Percentiles rank a stretch among this genome's conserved stretches.
Evolutionary conservation across 768 basidiomycete genomes (phyloP).

Genomic region (Jaapia argillacea): DNA sequence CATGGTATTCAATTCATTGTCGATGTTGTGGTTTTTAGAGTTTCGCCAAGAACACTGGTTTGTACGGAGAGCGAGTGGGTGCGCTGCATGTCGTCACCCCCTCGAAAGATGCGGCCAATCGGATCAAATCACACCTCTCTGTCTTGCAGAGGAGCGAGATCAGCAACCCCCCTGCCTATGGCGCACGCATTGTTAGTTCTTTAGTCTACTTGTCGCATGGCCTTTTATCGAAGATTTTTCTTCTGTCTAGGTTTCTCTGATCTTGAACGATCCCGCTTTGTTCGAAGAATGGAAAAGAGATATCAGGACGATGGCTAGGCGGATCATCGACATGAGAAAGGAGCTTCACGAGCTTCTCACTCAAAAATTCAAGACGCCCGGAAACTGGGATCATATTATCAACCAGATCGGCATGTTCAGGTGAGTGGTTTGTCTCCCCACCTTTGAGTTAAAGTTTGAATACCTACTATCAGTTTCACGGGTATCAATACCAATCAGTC

Average conservation of each 20-base stretch:
- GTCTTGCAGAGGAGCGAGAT: slow-evolving; percentile 92
- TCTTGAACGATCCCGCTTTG: slow-evolving; percentile 64
- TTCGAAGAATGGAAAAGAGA: slow-evolving; percentile 88
- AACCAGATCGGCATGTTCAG: slow-evolving; percentile 98
- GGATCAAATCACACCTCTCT: slow-evolving; percentile 81
- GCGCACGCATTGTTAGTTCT: slow-evolving; percentile 70
- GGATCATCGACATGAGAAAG: slow-evolving; percentile 88
- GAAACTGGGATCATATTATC: slow-evolving; percentile 93
- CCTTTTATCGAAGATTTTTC: slow-evolving; percentile 4
- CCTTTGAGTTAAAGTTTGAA: slow-evolving; percentile 8
- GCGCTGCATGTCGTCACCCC: slow-evolving; percentile 79
- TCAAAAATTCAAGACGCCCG: slow-evolving; percentile 76
- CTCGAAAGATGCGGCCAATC: slow-evolving; percentile 51
- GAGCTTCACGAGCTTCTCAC: slow-evolving; percentile 67
- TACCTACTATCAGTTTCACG: slow-evolving; percentile 68
- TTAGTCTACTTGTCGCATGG: background rate
- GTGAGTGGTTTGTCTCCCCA: slow-evolving; percentile 31
- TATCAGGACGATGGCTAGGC: slow-evolving; percentile 84
- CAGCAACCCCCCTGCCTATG: slow-evolving; percentile 88
- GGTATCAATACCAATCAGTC: slow-evolving; percentile 64
- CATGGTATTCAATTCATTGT: background rate
- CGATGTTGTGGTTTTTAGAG: slow-evolving; percentile 38
- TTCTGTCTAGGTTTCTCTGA: slow-evolving; percentile 53
- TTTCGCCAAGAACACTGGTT: slow-evolving; percentile 94
- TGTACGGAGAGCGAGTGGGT: slow-evolving; percentile 92